Evolutionary conservation across 1,139 yeast species (phyloP), one percentile per base, ranked within the genome.

Genomic region (Meyerozyma carpophila): DNA sequence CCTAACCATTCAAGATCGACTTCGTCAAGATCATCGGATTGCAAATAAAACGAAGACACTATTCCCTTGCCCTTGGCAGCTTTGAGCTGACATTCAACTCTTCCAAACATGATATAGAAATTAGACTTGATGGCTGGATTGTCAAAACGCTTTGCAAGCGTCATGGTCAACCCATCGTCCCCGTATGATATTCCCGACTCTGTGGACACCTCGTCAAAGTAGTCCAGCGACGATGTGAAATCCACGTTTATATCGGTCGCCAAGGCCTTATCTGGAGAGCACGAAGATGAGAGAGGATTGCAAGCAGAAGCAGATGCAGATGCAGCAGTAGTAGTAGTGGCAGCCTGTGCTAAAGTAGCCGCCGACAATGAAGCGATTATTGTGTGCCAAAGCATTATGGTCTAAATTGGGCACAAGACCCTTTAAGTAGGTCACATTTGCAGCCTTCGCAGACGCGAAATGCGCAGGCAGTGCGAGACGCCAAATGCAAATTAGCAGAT

Each of bases 1-100:
- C 96, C 96, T 44, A 85, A 71, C 79, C 93, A 82, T 62, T 89
- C 96, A 43, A 87, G 63, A 65, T 89, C 96, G 39, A 89, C 80
- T 65, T 89, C 96, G 62, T 89, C 96, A 50, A 83, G 68, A 55
- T 84, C 95, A 60, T 89, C 96, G 52, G 90, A 82, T 61, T 88
- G 95, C 47, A 89, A 70, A 52, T 82, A 88, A 55, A 88, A 82
- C 2, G 91, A 81, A 0, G 96, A 85, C 20, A 89, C 79, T 36
- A 89, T 74, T 47, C 96, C 96, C 38, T 63, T 63, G 24, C 96
- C 96, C 18, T 75, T 66, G 3, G 93, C 90, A 14, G 93, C 85
- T 58, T 82, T 77, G 47, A 86, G 60, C 2, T 71, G 73, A 8
- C 82, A 90, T 59, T 87, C 94, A 18, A 88, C 79, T 52, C 80